Evolutionary conservation across 2,329 filamentous ascomycete species (phyloP).

Genomic region (Ceratocystis destructans): DNA sequence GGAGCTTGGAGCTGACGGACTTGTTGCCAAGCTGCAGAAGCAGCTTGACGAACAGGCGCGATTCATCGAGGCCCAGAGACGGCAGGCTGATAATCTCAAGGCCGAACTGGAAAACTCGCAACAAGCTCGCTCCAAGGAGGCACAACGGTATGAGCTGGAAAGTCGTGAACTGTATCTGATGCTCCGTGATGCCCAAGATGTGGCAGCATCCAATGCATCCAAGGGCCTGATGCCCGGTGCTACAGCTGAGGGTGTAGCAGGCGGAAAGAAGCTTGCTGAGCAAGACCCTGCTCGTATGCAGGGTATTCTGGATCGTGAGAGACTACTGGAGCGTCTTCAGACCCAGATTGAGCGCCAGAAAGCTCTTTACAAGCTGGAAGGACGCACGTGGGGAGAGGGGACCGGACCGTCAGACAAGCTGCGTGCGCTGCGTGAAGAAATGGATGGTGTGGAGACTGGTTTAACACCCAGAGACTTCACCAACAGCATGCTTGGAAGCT

Average conservation of each 20-base stretch:
- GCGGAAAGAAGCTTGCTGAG: conserved; percentile 38
- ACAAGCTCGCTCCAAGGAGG: conserved; percentile 71
- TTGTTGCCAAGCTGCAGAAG: conserved; percentile 84
- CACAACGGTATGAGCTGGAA: conserved; percentile 89
- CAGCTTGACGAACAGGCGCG: conserved; percentile 86
- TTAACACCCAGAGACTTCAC: conserved; percentile 43
- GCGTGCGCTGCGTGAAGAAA: conserved; percentile 81
- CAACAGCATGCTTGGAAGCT: conserved; percentile 60
- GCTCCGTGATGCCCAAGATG: conserved; percentile 92
- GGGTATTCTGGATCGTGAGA: conserved; percentile 85
- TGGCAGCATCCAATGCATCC: conserved; percentile 70
- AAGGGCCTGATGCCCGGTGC: conserved; percentile 29
- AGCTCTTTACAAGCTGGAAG: conserved; percentile 94
- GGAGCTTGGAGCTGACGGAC: conserved; percentile 80
- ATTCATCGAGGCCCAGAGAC: conserved; percentile 75
- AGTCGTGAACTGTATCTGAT: conserved; percentile 95
- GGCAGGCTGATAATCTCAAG: conserved; percentile 78
- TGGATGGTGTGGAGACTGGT: conserved; percentile 52
- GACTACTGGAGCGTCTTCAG: conserved; percentile 83
- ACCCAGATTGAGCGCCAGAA: conserved; percentile 94
- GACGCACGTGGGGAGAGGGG: conserved; percentile 68
- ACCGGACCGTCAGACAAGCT: conserved; percentile 82
- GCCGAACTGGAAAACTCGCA: conserved; percentile 80
- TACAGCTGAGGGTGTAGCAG: conserved; percentile 29
- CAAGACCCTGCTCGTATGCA: conserved; percentile 66